Evolutionary conservation across 257 asterid genomes (phyloP), one percentile per base, ranked within the genome.

Genomic region (Primulina huaijiensis): DNA sequence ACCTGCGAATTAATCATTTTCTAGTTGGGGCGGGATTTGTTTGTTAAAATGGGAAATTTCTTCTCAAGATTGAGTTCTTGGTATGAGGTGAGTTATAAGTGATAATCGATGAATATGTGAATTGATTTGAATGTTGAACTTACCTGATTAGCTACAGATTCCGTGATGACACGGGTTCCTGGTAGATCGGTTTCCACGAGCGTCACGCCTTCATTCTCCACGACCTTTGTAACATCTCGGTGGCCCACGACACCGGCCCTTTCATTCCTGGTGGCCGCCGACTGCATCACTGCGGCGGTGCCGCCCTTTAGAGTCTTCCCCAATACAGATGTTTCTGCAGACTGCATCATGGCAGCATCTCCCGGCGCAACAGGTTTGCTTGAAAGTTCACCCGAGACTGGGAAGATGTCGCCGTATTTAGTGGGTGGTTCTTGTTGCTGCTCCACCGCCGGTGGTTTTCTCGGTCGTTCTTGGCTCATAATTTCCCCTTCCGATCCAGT

Each of bases 291-390:
- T 29, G 88, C 88, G 4, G 92, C 96, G 2, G 92, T 68, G 19
- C 94, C 90, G 23, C 88, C 85, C 34, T 78, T 82, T 71, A 74
- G 87, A 2, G 79, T 82, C 35, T 84, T 81, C 0, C 95, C 96
- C 0, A 88, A 60, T 4, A 84, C 75, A 1, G 77, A 33, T 53
- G 85, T 62, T 33, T 90, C 91, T 0, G 91, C 95, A 0, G 87
- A 73, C 79, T 90, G 88, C 91, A 86, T 88, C 88, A 88, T 74
- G 29, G 92, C 82, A 0, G 96, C 96, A 55, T 88, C 95, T 61
- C 80, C 65, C 0, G 95, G 96, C 6, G 89, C 82, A 6, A 88
- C 60, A 1, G 90, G 80, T 71, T 83, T 77, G 38, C 61, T 65
- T 0, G 93, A 83, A 11, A 90, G 83, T 50, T 82, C 87, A 4